Base-by-base conservation (phyloP, 2,329 filamentous ascomycete species). In the Daldinia sp. region DNA sequence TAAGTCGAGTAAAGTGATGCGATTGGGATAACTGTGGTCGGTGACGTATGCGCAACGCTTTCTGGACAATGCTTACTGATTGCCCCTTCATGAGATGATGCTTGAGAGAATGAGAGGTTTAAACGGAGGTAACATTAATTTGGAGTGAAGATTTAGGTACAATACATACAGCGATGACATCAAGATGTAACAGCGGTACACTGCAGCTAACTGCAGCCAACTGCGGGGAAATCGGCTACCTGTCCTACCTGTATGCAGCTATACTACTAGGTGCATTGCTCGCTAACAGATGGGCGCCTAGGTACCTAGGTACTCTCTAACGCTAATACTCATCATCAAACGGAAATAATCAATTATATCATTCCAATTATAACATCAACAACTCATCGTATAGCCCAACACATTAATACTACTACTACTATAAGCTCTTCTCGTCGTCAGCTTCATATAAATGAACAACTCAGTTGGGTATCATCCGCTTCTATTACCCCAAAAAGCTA, bases 101-200 rank as follows among this genome's bases (percentile, higher is more conserved):
- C 9, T 58, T 52, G 10, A 23, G 21, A 29, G 25, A 23, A 23
- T 48, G 3, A 19, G 17, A 37, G 30, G 50, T 32, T 51, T n/a
- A 11, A 39, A 43, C 27, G 2, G 21, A n/a, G n/a, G n/a, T n/a
- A n/a, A n/a, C n/a, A n/a, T n/a, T 49, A 49, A 15, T 32, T 15
- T 27, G 4, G 35, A 21, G 30, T 34, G 50, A 25, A 39, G 35
- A 2, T 48, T 13, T 17, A 29, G n/a, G 21, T 25, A n/a, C n/a
- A n/a, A n/a, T 23, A 15, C 19, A 43, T 43, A 21, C 23, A 43
- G 15, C 39, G 39, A 45, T 45, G 61, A 67, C 62, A 63, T 67
- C 58, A 59, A 59, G 51, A 29, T 59, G 61, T 47, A 57, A 48
- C 25, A 32, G 45, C 21, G 39, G 35, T 39, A 39, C 13, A n/a